These are phyloP conservation scores for Alternaria sp. DNA, from an alignment of 2,329 filamentous ascomycete species.

Conservation along the genomic window DNA sequence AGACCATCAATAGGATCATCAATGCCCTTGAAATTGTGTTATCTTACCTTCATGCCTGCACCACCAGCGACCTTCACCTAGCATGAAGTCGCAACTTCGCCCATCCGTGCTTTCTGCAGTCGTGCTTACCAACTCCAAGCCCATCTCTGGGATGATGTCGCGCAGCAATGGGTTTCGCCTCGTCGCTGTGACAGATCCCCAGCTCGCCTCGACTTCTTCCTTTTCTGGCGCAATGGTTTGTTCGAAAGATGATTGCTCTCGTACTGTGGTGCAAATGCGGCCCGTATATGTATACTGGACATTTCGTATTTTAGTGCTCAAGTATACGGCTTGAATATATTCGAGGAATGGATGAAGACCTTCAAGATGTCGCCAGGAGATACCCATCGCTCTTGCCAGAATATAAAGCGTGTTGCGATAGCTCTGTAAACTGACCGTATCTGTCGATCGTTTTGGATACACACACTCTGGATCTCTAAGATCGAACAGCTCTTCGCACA, in stretches of 20 bases:
- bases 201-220: not conserved
- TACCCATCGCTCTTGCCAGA: not conserved
- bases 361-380: accelerated
- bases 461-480: accelerated
- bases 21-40: too few species aligned
- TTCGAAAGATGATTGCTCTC: accelerated
- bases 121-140: not conserved
- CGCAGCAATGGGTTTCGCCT: not conserved
- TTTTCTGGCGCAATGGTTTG: accelerated
- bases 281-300: not conserved
- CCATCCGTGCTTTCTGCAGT: not conserved
- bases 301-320: not conserved
- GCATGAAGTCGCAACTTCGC: too few species aligned
- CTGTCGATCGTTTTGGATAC: not conserved
- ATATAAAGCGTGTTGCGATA: not conserved
- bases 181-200: not conserved
- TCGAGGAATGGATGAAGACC: not conserved
- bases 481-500: not conserved
- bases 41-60: not conserved
- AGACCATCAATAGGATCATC: too few species aligned
- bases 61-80: accelerated
- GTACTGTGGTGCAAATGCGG: not conserved
- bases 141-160: not conserved
- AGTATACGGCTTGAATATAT: not conserved
- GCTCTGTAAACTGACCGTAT: accelerated